A percentile compares a stretch with the other conserved stretches of the same genome.
Evolutionary conservation across 2,329 filamentous ascomycete species (phyloP).

Genomic region (Ilyonectria destructans): DNA sequence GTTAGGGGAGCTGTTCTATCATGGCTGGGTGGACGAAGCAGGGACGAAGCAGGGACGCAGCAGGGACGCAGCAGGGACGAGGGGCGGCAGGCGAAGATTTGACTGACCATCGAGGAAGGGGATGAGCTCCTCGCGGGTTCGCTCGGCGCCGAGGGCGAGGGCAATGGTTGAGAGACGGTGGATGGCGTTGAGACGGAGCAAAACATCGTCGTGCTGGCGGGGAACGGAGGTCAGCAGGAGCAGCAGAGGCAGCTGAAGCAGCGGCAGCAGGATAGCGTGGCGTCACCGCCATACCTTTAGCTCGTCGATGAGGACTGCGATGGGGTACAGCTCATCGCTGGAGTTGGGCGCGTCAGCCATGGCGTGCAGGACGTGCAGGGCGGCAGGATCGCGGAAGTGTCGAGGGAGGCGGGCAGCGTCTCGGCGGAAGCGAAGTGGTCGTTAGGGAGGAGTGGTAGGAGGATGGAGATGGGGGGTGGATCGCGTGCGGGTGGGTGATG

Average conservation of each 20-base stretch:
- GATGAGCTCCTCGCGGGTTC: conserved; percentile 98
- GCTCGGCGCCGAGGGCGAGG: conserved; percentile 93
- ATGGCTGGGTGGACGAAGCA: conserved; percentile 28
- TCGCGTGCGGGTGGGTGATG: conserved; percentile 51
- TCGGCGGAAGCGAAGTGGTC: conserved; percentile 41
- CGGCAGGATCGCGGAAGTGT: conserved; percentile 53
- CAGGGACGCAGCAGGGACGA: conserved; percentile 21
- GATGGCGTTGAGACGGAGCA: conserved; percentile 98
- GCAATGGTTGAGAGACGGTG: conserved; percentile 98
- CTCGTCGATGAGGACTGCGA: conserved; percentile 99
- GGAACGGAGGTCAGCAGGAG: conserved; percentile 42
- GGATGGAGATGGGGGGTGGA: conserved; percentile 47
- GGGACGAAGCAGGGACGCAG: conserved; percentile 1
- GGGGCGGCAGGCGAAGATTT: conserved; percentile 38
- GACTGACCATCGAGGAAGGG: conserved; percentile 96
- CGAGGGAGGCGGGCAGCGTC: conserved; percentile 43
- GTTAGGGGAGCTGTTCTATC: conserved; percentile 38
- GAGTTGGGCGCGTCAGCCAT: conserved; percentile 93
- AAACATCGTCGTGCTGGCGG: conserved; percentile 95
- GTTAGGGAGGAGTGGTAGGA: conserved; percentile 44
- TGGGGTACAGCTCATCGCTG: conserved; percentile 99
- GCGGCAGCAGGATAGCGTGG: conserved; percentile 38
- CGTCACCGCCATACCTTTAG: conserved; percentile 82
- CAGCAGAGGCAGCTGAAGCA: conserved; percentile 45
- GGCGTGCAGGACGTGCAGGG: conserved; percentile 60